Base-by-base conservation (phyloP, 1,139 yeast species). In the Scheffersomyces parashehatae region DNA sequence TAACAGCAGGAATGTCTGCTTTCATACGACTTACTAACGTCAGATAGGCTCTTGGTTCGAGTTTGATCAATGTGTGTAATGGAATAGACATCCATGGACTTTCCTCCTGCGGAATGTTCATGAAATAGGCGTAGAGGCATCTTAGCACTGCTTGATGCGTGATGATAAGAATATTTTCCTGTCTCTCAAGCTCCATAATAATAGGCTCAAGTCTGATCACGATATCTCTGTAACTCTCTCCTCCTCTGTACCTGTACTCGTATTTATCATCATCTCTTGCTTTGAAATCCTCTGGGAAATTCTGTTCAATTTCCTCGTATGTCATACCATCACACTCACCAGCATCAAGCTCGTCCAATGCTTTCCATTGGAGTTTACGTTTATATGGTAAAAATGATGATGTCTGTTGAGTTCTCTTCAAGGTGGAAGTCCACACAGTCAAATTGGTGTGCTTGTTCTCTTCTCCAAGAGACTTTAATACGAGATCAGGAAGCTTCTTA, bases 81-180 rank as follows among this genome's bases (percentile, higher is more conserved):
- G 99, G 99, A 44, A 93, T 95, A 39, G 95, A 89, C 97, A 93
- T 91, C 98, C 99, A 93, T 4, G 99, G 99, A 47, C 91, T 82
- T 62, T 90, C 95, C 58, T 93, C 97, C 64, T 91, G 98, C 4
- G 97, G 97, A 14, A 93, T 96, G 62, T 93, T 93, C 98, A 93
- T 95, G 62, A 91, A 93, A 64, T 95, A 93, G 4, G 99, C 98
- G 65, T 93, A 93, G 44, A 93, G 85, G 64, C 99, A 93, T 58
- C 99, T 81, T 55, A 93, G 75, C 16, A 93, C 98, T 0, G 99
- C 99, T 68, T 93, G 99, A 63, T 93, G 99, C 12, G 99, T 95
- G 36, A 95, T 95, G 50, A 93, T 93, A 62, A 95, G 75, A 44
- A 93, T 90, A 62, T 93, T 91, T 56, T 93, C 99, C 67, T 93